Percentiles rank a stretch among this genome's conserved stretches.
These are phyloP conservation scores for Rhizophora apiculata DNA, from an alignment of 345 rosid species.

Conservation along the genomic window DNA sequence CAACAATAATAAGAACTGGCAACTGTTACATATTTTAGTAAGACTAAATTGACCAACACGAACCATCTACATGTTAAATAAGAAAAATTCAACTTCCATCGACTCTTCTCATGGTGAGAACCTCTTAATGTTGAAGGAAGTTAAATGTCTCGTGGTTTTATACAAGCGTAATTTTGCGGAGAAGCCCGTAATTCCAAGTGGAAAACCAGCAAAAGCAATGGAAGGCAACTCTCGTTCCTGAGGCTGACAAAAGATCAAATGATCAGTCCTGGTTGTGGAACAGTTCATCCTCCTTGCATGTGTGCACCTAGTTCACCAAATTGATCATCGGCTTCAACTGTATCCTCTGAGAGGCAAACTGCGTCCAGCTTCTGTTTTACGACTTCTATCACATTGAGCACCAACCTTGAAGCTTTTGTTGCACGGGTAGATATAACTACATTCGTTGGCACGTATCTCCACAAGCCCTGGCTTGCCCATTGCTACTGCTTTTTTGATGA, in stretches of 20 bases:
- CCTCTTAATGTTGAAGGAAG: too few species aligned
- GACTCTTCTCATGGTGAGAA: too few species aligned
- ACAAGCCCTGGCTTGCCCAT: conserved; percentile 93
- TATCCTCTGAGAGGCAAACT: conserved; percentile 84
- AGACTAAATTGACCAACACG: too few species aligned
- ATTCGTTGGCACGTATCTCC: conserved; percentile 55
- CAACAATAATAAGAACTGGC: too few species aligned
- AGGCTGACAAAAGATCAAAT: conserved; percentile 2
- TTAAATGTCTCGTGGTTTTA: too few species aligned
- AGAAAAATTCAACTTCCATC: too few species aligned
- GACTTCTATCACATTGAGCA: conserved; percentile 81
- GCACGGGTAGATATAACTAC: conserved; percentile 86
- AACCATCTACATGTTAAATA: too few species aligned
- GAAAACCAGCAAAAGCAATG: background rate
- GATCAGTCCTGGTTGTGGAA: background rate
- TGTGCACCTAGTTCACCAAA: conserved; percentile 99
- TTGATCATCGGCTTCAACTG: conserved; percentile 96
- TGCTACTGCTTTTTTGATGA: conserved; percentile 78
- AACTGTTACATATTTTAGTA: too few species aligned
- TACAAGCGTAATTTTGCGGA: too few species aligned
- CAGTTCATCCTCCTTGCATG: conserved; percentile 79
- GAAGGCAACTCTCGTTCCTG: background rate
- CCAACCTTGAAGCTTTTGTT: conserved; percentile 78
- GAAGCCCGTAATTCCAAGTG: background rate
- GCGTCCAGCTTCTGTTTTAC: conserved; percentile 91